A percentile compares a stretch with the other conserved stretches of the same genome.
Evolutionary conservation across 345 rosid species (phyloP).

Genomic region (Hypericum perforatum): DNA sequence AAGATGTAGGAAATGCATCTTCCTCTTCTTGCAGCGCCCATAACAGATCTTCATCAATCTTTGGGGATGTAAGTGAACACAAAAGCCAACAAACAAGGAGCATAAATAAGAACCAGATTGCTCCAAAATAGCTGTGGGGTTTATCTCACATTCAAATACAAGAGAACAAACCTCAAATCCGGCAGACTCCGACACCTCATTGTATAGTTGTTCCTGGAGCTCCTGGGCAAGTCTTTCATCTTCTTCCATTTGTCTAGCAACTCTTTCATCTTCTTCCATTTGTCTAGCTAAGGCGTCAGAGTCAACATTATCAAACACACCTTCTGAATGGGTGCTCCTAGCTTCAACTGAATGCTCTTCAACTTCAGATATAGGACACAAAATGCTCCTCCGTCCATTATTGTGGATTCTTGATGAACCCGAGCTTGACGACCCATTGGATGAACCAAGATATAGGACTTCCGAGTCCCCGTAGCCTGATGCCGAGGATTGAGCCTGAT

Average conservation of each 20-base stretch:
- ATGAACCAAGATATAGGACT: constrained; percentile 39
- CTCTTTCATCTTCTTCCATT: constrained; percentile 76
- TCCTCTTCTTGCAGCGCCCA: constrained; percentile 57
- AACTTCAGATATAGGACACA: constrained; percentile 31
- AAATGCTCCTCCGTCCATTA: constrained; percentile 20
- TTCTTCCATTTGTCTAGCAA: constrained; percentile 88
- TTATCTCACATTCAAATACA: neutral
- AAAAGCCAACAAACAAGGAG: neutral
- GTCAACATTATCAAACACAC: constrained; percentile 24
- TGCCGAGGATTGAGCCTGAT: constrained; percentile 28
- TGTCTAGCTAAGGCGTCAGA: constrained; percentile 58
- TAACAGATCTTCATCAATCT: constrained; percentile 58
- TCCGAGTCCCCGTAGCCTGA: constrained; percentile 34
- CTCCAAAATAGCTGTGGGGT: neutral
- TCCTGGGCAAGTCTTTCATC: constrained; percentile 84
- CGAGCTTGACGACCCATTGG: constrained; percentile 46
- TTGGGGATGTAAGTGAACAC: constrained; percentile 15
- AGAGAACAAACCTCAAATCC: constrained; percentile 38
- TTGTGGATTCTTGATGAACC: constrained; percentile 37
- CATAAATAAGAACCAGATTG: constrained; percentile 1
- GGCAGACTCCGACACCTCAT: constrained; percentile 33
- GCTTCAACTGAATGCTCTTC: constrained; percentile 37
- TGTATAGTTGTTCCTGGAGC: constrained; percentile 81
- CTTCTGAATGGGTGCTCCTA: constrained; percentile 15
- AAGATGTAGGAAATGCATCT: constrained; percentile 23